Evolutionary conservation across 163 green algal species (phyloP), one percentile per base, ranked within the genome.

Genomic region (Chlamydomonas reinhardtii): DNA sequence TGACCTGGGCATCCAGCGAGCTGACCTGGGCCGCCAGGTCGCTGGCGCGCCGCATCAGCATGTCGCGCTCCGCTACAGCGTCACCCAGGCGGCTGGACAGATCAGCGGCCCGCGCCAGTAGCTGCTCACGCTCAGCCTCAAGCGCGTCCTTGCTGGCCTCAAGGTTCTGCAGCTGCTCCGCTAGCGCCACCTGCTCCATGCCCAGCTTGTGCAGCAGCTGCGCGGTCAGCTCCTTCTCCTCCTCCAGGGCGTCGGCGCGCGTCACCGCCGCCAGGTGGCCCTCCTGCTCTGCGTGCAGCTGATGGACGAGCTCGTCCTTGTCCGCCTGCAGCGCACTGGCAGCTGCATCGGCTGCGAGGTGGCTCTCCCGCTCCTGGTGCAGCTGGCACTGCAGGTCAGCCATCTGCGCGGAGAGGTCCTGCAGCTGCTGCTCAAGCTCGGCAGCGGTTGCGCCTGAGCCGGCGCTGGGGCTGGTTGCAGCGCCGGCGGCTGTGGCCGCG

Each of bases 51-150:
- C 66, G 66, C 31, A 73, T 15, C 2, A 73, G 31, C 31, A 73
- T 4, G 66, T 73, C 66, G 16, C 56, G n/a, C 31, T 71, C n/a
- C 8, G n/a, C 29, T 34, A 66, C 24, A 20, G 39, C 19, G 56
- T 71, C 73, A 4, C 19, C 73, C 16, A 29, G 29, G 15, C n/a
- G 3, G 6, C 27, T 29, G 11, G 29, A 43, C n/a, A 68, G 48
- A 0, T 37, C 52, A 11, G 73, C 48, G 1, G n/a, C 52, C 52
- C 73, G 73, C 8, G n/a, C 32, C 4, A 71, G 31, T 11, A 81
- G 74, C 74, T 81, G 74, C 54, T 32, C 8, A 6, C 59, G 75
- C 59, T 82, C 75, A 2, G 35, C 24, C 59, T 73, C 75, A 27
- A 73, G 75, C 12, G 34, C 52, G 2, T 73, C 59, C 75, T 73